These are phyloP conservation scores for Aaosphaeria pasadenensis DNA, from an alignment of 2,329 filamentous ascomycete species.

Conservation along the genomic window DNA sequence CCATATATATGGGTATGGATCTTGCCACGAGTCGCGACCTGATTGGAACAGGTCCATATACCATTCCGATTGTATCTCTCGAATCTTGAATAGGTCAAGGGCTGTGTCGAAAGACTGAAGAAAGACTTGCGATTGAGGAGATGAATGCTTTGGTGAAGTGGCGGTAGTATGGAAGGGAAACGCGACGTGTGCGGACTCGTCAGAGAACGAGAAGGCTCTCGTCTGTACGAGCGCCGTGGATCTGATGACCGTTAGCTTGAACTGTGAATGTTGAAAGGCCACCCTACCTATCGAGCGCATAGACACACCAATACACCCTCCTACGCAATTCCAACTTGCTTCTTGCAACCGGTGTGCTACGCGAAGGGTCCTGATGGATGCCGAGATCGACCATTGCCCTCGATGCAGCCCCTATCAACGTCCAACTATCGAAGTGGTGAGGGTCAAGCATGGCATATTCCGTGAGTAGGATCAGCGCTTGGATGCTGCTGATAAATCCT, in stretches of 20 bases:
- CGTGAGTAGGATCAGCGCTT: constrained; percentile 80
- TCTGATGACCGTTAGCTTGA: constrained; percentile 43
- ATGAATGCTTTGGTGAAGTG: constrained; percentile 40
- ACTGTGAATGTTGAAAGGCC: constrained; percentile 3
- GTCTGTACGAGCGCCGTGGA: constrained; percentile 86
- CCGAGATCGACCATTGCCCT: constrained; percentile 86
- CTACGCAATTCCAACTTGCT: constrained; percentile 72
- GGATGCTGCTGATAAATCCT: constrained; percentile 80
- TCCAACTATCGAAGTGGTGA: constrained; percentile 90
- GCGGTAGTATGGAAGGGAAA: constrained; percentile 56
- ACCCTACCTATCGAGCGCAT: constrained; percentile 75
- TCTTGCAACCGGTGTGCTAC: constrained; percentile 65
- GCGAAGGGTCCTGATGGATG: constrained; percentile 85
- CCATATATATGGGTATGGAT: constrained; percentile 72
- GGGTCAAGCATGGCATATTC: constrained; percentile 90
- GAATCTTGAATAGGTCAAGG: constrained; percentile 74
- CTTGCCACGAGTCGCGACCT: constrained; percentile 64
- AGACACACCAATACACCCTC: constrained; percentile 85
- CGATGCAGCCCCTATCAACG: constrained; percentile 84
- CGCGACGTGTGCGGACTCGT: constrained; percentile 80
- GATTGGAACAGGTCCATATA: constrained; percentile 87
- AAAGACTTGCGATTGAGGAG: constrained; percentile 52
- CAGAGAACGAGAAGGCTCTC: constrained; percentile 87
- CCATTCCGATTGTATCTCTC: constrained; percentile 82
- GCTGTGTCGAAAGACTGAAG: constrained; percentile 64